phyloP scores from a whole-genome alignment of 2,329 filamentous ascomycete species.

The Dactylellina cionopaga region DNA sequence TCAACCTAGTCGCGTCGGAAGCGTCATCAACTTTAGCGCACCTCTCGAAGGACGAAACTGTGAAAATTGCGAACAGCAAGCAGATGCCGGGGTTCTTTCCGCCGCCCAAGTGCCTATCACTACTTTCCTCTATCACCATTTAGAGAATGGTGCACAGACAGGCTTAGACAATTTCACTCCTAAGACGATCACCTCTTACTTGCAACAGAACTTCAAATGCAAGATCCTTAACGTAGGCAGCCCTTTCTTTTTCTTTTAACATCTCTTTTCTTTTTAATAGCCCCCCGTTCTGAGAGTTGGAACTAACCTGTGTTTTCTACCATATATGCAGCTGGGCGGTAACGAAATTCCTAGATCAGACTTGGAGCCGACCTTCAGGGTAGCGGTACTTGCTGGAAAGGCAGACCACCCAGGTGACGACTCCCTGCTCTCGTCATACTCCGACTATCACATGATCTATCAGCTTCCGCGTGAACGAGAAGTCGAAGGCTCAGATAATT shows the following conservation, averaged over 20 bases:
- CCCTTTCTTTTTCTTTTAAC: no score
- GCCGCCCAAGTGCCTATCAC: background rate
- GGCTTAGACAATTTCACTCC: background rate
- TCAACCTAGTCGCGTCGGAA: background rate
- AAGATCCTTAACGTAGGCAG: background rate
- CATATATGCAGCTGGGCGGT: background rate
- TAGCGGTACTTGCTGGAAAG: background rate
- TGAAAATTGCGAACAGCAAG: background rate
- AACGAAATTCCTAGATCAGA: background rate
- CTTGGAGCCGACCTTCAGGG: background rate
- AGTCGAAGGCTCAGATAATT: no score
- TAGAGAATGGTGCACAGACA: background rate
- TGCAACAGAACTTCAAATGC: background rate
- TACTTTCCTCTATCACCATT: background rate
- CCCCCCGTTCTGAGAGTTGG: no score
- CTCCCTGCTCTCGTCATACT: background rate
- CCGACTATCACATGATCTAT: background rate
- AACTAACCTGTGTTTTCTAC: no score
- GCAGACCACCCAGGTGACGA: background rate
- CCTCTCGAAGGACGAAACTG: background rate
- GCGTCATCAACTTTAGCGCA: background rate
- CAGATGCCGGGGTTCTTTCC: background rate
- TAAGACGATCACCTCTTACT: background rate
- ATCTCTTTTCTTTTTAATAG: no score
- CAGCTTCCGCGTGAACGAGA: background rate